phyloP scores from a whole-genome alignment of 140 eudicot genomes.

The Erigeron philadelphicus region DNA sequence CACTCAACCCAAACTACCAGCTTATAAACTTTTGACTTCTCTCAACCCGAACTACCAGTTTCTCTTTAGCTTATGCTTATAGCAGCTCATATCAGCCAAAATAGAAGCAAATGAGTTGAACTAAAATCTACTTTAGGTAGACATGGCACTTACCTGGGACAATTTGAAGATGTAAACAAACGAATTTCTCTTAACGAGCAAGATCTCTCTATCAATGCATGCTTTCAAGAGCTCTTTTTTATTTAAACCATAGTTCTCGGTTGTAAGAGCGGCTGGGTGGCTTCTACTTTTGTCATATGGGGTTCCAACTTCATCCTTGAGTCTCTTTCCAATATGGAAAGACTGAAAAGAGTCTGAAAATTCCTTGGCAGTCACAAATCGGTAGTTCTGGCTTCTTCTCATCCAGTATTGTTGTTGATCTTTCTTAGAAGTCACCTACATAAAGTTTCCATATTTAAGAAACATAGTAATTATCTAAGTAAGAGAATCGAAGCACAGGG shows the following conservation, averaged over 20 bases:
- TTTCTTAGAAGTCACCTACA: constrained; percentile 46
- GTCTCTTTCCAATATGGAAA: constrained; percentile 27
- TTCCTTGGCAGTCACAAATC: constrained; percentile 33
- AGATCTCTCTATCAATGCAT: constrained; percentile 35
- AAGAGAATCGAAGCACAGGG: not conserved
- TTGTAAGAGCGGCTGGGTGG: constrained; percentile 51
- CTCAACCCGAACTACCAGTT: too few relatives aligned
- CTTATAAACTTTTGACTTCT: too few relatives aligned
- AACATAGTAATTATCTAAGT: too few relatives aligned
- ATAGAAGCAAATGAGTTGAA: too few relatives aligned
- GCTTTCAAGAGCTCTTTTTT: constrained; percentile 40
- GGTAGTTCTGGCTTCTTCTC: constrained; percentile 30
- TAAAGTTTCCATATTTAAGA: not conserved
- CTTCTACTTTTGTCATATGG: constrained; percentile 35
- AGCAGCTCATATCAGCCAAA: too few relatives aligned
- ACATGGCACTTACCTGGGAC: constrained; percentile 34
- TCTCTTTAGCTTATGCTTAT: too few relatives aligned
- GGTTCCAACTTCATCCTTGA: constrained; percentile 27
- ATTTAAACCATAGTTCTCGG: constrained; percentile 32
- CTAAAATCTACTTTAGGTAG: not conserved
- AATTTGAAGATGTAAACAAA: constrained; percentile 45
- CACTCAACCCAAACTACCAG: too few relatives aligned
- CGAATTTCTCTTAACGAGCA: constrained; percentile 50
- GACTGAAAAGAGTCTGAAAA: constrained; percentile 32
- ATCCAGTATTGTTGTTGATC: constrained; percentile 48